Evolutionary conservation across 1,284 basidiomycete species (phyloP), one percentile per base, ranked within the genome.

Genomic region (Trichosporon sp.): DNA sequence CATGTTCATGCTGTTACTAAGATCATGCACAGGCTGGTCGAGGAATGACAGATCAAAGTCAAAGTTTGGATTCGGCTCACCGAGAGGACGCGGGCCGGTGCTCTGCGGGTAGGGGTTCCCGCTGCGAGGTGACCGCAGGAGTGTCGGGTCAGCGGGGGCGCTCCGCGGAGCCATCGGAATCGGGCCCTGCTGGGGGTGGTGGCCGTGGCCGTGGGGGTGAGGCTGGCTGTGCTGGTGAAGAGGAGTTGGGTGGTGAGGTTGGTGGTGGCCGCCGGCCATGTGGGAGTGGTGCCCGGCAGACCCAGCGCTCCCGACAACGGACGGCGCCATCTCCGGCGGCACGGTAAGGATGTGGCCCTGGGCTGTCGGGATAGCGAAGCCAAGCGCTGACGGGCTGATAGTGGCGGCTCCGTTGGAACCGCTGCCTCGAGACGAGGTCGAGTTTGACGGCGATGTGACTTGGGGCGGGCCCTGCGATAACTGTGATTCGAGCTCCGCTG

Each of bases 31-130:
- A 11, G 70, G 66, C 42, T 69, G 64, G 60, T 73, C 72, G 38
- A 73, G 67, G 67, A 73, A 73, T 1, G 66, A 68, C 8, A 73
- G 68, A 51, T 73, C 72, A 60, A 70, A 71, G 67, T 73, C 66
- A 31, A 72, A 72, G 53, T 68, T 47, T 3, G 69, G 63, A 18
- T 71, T 62, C 2, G 72, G 69, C 27, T 53, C 62, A 18, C 68
- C 66, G 3, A 70, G 34, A 12, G 70, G 74, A 2, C 72, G 68
- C 2, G 74, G 74, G 11, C 70, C 70, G 4, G 70, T 65, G 47
- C 69, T 71, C 53, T 74, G 74, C 1, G 69, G 63, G 38, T 72
- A 70, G 2, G 64, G 53, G 34, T 18, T 42, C 18, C 34, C 42
- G 18, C 65, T 35, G 12, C 56, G 56, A 11, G 56, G 56, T n/a